These are phyloP conservation scores for Clarireedia hainanense DNA, from an alignment of 2,329 filamentous ascomycete species.

Conservation along the genomic window DNA sequence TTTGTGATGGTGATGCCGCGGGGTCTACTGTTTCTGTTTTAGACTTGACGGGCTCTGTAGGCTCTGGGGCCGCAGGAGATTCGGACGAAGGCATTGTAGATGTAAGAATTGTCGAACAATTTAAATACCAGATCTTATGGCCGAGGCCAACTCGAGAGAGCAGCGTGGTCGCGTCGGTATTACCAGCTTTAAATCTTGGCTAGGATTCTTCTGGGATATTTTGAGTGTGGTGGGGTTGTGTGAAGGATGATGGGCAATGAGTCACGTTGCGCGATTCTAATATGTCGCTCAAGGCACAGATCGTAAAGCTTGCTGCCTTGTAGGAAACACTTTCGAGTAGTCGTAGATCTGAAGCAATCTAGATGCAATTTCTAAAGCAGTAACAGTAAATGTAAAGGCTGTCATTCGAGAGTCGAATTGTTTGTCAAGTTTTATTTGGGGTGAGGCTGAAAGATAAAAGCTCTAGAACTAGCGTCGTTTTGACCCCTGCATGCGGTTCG, in stretches of 20 bases:
- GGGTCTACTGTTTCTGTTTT: not conserved
- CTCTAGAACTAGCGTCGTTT: not conserved
- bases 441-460: not conserved
- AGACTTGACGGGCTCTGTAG: conserved; percentile 6
- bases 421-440: not conserved
- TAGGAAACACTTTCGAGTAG: no score
- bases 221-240: not conserved
- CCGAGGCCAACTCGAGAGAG: not conserved
- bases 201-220: not conserved
- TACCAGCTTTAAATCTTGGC: not conserved
- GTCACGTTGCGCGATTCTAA: conserved; percentile 1
- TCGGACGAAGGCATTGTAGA: conserved; percentile 17
- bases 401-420: not conserved
- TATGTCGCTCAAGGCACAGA: no score
- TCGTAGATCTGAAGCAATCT: no score
- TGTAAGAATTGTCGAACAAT: not conserved
- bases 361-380: not conserved
- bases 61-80: conserved; percentile 10
- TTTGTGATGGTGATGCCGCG: conserved; percentile 6
- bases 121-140: not conserved
- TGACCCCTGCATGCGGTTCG: not conserved
- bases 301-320: no score
- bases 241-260: conserved; percentile 2
- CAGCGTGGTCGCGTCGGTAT: not conserved
- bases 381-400: not conserved